phyloP scores from a whole-genome alignment of 257 asterid species.

The Capsicum baccatum region DNA sequence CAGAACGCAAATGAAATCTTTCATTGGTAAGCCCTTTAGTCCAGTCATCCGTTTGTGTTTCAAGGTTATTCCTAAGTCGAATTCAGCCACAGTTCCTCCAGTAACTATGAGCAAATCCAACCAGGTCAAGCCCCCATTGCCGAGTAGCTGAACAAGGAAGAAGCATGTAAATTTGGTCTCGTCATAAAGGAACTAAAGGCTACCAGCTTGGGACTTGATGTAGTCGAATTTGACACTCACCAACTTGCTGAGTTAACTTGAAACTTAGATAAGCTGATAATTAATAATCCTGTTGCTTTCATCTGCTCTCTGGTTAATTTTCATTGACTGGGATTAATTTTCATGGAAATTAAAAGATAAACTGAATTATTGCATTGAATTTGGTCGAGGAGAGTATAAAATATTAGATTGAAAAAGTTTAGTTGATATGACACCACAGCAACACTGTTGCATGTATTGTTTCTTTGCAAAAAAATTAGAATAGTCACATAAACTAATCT shows the following conservation, averaged over 20 bases:
- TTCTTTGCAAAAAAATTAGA: background rate
- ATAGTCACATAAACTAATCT: constrained; percentile 8
- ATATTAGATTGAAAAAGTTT: constrained; percentile 15
- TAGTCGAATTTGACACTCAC: background rate
- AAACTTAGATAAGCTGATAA: background rate
- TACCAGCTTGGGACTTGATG: constrained; percentile 8
- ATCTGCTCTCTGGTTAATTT: background rate
- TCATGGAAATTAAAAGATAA: constrained; percentile 19
- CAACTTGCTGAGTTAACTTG: constrained; percentile 12
- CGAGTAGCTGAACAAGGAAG: constrained; percentile 10
- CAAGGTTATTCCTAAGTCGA: background rate
- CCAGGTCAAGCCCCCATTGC: constrained; percentile 24
- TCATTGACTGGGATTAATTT: background rate
- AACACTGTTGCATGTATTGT: background rate
- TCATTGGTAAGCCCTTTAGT: background rate
- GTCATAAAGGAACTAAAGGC: background rate
- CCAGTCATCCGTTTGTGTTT: background rate
- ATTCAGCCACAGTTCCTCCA: background rate
- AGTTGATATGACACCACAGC: background rate
- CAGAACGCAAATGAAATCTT: constrained; percentile 10
- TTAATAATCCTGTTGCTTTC: background rate
- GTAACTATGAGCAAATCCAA: constrained; percentile 1
- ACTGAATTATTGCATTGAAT: background rate
- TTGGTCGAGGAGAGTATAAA: background rate
- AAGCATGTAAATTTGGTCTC: background rate